Evolutionary conservation across 768 basidiomycete genomes (phyloP), one percentile per base, ranked within the genome.

Genomic region (Suillus subaureus): DNA sequence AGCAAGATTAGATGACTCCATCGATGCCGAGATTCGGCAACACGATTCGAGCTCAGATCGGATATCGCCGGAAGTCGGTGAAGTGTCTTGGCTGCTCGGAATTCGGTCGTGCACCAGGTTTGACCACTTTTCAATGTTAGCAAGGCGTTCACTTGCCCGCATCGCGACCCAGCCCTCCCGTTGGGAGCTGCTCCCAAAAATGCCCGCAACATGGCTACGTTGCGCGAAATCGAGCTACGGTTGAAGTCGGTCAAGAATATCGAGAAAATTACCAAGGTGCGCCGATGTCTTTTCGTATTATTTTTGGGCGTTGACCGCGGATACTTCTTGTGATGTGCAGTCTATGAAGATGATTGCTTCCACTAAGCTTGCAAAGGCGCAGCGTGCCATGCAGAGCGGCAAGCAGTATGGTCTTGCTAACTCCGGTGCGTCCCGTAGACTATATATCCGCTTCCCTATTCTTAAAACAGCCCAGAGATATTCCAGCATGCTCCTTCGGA

Each of bases 291-390:
- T 74, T 61, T 68, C 61, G 43, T 61, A 63, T 26, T 39, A 28
- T 39, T 26, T 35, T 23, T 54, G 51, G 11, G 15, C 1, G 49
- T 21, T 26, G 60, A 55, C 35, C 58, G 63, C 68, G 58, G 57
- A 67, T 54, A 57, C 18, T 65, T 63, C 42, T 28, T 49, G 11
- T 47, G 21, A 42, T 55, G 43, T 74, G 16, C 73, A 96, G 92
- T 94, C 95, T 60, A 97, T 97, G 94, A 97, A 97, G 86, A 96
- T 99, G 88, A 97, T 98, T 85, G 97, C 96, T 65, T 98, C 97
- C 61, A 97, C 96, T 61, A 96, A 96, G 79, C 90, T 99, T 42
- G 87, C 90, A 72, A 96, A 97, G 82, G 97, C 97, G 62, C 94
- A 97, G 84, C 87, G 90, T 71, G 94, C 96, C 67, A 96, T 98